Percentiles rank a stretch among this genome's conserved stretches.
Conservation (phyloP, 805 yeast genomes). For the Blastobotrys peoriensis region DNA sequence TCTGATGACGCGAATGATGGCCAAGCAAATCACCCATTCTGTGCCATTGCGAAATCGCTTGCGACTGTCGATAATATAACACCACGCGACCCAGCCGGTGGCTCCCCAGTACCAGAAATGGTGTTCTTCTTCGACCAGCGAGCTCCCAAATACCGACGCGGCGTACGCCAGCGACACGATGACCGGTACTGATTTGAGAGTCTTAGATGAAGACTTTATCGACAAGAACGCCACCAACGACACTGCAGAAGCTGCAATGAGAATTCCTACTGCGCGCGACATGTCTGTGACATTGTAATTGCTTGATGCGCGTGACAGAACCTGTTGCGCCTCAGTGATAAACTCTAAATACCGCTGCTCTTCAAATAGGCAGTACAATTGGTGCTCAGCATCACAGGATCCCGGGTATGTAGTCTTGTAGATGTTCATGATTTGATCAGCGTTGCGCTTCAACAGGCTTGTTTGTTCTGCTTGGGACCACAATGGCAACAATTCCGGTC, state of each 20-base stretch:
- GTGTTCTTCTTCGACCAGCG: slow-evolving; percentile 92
- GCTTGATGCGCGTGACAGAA: slow-evolving; percentile 44
- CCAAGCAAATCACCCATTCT: slow-evolving; percentile 21
- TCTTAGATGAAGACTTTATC: not conserved
- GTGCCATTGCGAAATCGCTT: slow-evolving; percentile 18
- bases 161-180: slow-evolving; percentile 37
- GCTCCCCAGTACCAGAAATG: slow-evolving; percentile 89
- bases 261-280: slow-evolving; percentile 7
- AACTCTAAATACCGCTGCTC: slow-evolving; percentile 26
- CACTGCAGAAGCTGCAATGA: slow-evolving; percentile 27
- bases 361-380: not conserved
- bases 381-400: not conserved
- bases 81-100: slow-evolving; percentile 31
- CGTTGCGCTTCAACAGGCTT: slow-evolving; percentile 40
- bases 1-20: slow-evolving; percentile 52
- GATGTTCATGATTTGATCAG: slow-evolving; percentile 24
- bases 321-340: slow-evolving; percentile 36
- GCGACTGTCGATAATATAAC: slow-evolving; percentile 19
- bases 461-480: slow-evolving; percentile 46
- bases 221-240: slow-evolving; percentile 21
- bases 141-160: slow-evolving; percentile 70
- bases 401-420: slow-evolving; percentile 18
- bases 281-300: slow-evolving; percentile 60
- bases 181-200: slow-evolving; percentile 18
- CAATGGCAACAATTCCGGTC: slow-evolving; percentile 49